Conservation (phyloP, 371 early-diverging fungal genomes). For the Umbelopsis sp. region DNA sequence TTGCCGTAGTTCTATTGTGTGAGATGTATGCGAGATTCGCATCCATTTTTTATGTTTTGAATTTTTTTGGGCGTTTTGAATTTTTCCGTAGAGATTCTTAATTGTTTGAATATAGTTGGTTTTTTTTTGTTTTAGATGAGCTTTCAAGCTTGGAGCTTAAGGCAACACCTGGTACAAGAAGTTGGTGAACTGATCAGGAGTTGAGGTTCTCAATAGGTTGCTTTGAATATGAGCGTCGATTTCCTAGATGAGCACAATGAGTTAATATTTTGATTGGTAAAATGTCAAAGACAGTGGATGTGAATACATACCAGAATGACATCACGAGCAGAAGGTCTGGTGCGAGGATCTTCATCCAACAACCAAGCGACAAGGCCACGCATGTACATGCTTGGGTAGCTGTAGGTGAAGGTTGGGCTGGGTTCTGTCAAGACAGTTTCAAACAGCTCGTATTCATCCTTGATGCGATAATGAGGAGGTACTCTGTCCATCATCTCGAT, state of each 20-base stretch:
- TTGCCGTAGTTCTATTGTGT: background rate
- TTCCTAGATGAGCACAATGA: conserved; percentile 22
- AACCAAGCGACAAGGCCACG: conserved; percentile 57
- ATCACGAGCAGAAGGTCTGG: conserved; percentile 46
- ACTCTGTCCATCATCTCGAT: conserved; percentile 60
- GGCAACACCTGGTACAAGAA: conserved; percentile 50
- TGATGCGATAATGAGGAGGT: conserved; percentile 54
- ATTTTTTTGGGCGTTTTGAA: background rate
- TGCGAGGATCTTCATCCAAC: conserved; percentile 45
- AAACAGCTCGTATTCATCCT: conserved; percentile 53
- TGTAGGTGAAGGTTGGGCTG: conserved; percentile 54
- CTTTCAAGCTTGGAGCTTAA: background rate
- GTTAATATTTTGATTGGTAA: background rate
- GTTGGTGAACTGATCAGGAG: conserved; percentile 36
- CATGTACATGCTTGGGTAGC: conserved; percentile 57
- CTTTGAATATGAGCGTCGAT: conserved; percentile 49
- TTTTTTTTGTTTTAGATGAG: too few species aligned
- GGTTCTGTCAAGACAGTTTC: conserved; percentile 44
- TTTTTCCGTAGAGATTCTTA: background rate
- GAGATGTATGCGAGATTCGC: background rate
- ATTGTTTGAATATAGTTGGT: too few species aligned
- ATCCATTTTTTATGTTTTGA: background rate
- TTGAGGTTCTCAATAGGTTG: conserved; percentile 39
- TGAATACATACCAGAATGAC: conserved; percentile 36
- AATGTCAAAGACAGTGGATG: background rate